Percentiles rank a stretch among this genome's conserved stretches.
These are phyloP conservation scores for Xylariales sp. DNA, from an alignment of 2,329 filamentous ascomycete species.

Conservation along the genomic window DNA sequence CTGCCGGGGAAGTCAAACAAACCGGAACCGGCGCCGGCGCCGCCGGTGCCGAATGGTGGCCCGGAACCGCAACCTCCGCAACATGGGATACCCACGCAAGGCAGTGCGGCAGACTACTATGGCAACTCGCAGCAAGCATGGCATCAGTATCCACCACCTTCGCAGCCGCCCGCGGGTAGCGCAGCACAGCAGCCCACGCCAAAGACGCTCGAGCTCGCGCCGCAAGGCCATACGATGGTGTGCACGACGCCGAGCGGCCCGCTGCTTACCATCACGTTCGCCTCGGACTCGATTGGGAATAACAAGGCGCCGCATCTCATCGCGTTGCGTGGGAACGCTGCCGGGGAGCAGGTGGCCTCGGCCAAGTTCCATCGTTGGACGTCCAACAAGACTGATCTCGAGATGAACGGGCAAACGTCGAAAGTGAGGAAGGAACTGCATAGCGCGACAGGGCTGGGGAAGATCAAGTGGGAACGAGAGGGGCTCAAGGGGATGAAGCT, in stretches of 20 bases:
- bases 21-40: not conserved
- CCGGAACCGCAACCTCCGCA: not conserved
- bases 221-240: constrained; percentile 12
- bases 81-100: not conserved
- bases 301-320: constrained; percentile 11
- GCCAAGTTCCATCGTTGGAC: constrained; percentile 12
- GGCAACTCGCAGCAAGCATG: not conserved
- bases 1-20: not conserved
- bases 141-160: not conserved
- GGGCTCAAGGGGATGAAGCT: constrained; percentile 12
- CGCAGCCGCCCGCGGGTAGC: not conserved
- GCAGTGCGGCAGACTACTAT: not conserved
- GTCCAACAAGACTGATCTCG: constrained; percentile 9
- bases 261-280: constrained; percentile 12
- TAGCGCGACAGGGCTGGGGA: constrained; percentile 11
- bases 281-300: constrained; percentile 6
- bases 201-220: constrained; percentile 9
- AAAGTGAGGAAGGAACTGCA: constrained; percentile 9
- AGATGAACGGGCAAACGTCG: constrained; percentile 9
- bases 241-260: constrained; percentile 2
- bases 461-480: constrained; percentile 11
- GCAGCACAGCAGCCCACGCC: not conserved
- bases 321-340: constrained; percentile 10
- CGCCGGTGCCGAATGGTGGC: not conserved
- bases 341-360: constrained; percentile 9